Evolutionary conservation across 73 alveolate genomes (phyloP).

Genomic region (Blepharisma stoltei): DNA sequence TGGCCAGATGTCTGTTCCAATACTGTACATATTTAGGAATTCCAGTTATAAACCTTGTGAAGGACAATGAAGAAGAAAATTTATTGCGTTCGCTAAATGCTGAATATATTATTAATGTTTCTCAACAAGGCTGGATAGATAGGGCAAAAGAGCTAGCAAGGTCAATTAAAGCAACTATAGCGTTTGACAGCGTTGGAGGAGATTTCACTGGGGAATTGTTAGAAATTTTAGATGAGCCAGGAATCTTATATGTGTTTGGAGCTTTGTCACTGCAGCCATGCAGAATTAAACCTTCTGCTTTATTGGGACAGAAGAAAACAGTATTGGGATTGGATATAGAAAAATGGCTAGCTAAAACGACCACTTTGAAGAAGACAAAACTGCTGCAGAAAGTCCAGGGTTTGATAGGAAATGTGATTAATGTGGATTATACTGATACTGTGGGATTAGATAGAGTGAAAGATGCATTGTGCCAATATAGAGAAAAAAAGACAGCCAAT

Average conservation of each 20-base stretch:
- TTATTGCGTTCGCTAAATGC: constrained; percentile 47
- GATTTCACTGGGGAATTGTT: constrained; percentile 36
- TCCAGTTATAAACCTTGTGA: constrained; percentile 61
- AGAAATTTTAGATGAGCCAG: constrained; percentile 28
- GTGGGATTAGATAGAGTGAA: neutral
- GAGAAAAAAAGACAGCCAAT: neutral
- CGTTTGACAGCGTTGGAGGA: constrained; percentile 62
- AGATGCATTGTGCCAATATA: neutral
- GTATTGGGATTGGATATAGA: neutral
- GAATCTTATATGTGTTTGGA: constrained; percentile 47
- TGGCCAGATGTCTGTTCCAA: constrained; percentile 64
- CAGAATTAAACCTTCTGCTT: neutral
- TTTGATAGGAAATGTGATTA: neutral
- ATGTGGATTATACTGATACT: neutral
- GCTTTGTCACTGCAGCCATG: neutral
- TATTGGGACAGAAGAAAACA: neutral
- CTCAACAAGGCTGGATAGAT: constrained; percentile 31
- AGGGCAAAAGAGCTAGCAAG: constrained; percentile 34
- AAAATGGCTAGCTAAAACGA: neutral
- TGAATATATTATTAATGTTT: constrained; percentile 53
- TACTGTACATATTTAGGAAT: constrained; percentile 46
- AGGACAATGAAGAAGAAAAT: constrained; percentile 56
- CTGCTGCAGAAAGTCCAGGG: neutral
- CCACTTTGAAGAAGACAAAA: neutral
- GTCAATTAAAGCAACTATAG: constrained; percentile 40